Base-by-base conservation (phyloP, 164 flowering plant species). In the Paratinospora sagittata region DNA sequence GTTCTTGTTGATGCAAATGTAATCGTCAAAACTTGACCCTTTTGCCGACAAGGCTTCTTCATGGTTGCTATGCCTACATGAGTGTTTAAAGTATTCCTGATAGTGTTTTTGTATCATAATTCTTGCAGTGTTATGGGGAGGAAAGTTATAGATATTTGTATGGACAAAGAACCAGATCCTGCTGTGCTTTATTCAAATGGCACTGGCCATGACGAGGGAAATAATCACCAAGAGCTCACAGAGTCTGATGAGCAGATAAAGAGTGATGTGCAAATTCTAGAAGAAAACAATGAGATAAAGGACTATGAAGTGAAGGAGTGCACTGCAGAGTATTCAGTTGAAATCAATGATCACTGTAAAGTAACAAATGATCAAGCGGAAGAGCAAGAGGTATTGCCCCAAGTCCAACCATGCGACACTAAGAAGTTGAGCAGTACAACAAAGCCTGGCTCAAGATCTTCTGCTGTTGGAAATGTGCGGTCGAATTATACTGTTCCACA, bases 231-330 rank as follows among this genome's bases (percentile, higher is more conserved):
- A 43, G 78, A 70, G 67, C 37, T 64, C 37, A 16, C 41, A 30
- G 76, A 71, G 36, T 71, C 74, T 10, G 70, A 55, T 74, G 80
- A 76, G 33, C 76, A 65, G 49, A 79, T 75, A 52, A 75, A 77
- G 47, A 78, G 34, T 45, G 78, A 79, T 63, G 68, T 72, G 36
- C 72, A 71, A 76, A 57, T 68, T 39, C 27, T 75, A 13, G 80
- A 77, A 64, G 88, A 80, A 37, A 79, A 70, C 63, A 21, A 58
- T 33, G 88, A 84, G 68, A 57, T 72, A 27, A 82, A 86, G 72
- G 86, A 86, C 30, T 86, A 74, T 70, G 93, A 86, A 68, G 89
- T 84, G 64, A 89, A 87, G 75, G 92, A 89, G 75, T 85, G 88
- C 76, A 84, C 83, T 33, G 75, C 73, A 58, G 88, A 84, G 65